Evolutionary conservation across 1,284 basidiomycete species (phyloP), one percentile per base, ranked within the genome.

Genomic region (Leccinum angustisporum): DNA sequence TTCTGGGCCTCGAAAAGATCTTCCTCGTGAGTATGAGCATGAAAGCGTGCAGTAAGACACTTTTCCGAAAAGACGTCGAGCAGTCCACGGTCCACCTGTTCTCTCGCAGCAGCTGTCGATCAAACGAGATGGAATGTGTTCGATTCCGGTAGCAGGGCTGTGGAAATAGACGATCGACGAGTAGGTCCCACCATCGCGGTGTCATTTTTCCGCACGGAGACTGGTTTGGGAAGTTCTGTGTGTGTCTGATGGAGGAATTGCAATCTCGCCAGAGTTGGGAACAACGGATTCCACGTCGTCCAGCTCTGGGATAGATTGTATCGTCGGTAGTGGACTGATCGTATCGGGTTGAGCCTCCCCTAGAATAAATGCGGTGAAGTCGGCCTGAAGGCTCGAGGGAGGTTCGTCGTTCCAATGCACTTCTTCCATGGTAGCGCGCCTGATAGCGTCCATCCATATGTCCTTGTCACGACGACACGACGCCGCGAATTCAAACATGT

Each of bases 401-500:
- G 88, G 86, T 66, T 87, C 88, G 56, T 82, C 81, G 31, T 66
- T 72, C 87, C 88, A 90, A 2, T 71, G 61, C 5, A 67, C 65
- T 34, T 80, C 46, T 70, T 75, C 66, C 69, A 71, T 46, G 72
- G 82, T 66, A 34, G 79, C 75, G 25, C 84, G 79, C 56, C 80
- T 81, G 52, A 95, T 83, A 11, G 86, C 85, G 34, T 79, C 76
- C 56, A 95, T 77, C 95, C 95, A 97, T 21, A 92, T 80, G 30
- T 86, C 83, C 77, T 94, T 95, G 77, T 97, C 95, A 50, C 80
- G 79, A 61, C 83, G 83, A 72, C 94, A 95, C 16, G 92, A 84
- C 0, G 92, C 90, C 8, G 91, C 91, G 25, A 97, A 78, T 72
- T 96, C 94, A 68, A 95, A 91, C 65, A 86, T 83, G 68, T 94